phyloP scores from a whole-genome alignment of 1,139 yeast genomes.

The Ogataea hybrid region DNA sequence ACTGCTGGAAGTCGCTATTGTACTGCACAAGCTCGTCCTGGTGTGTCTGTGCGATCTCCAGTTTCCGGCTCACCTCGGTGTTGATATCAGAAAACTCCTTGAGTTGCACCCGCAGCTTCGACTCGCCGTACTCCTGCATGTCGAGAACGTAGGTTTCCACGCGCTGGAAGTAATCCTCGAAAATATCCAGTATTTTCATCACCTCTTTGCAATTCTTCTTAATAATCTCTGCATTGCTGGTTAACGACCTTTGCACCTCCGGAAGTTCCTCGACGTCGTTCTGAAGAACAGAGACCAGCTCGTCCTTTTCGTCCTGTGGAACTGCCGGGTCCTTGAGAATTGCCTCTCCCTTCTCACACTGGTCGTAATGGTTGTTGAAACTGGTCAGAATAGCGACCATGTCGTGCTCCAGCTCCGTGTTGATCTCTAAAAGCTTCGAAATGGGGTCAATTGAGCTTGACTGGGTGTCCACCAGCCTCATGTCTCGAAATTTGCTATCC shows the following conservation, averaged over 20 bases:
- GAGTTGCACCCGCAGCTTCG: constrained; percentile 21
- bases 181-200: constrained; percentile 23
- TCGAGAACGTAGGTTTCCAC: constrained; percentile 25
- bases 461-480: constrained; percentile 12
- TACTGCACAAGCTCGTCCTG: constrained; percentile 31
- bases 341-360: constrained; percentile 48
- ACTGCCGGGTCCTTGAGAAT: constrained; percentile 29
- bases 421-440: constrained; percentile 27
- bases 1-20: constrained; percentile 47
- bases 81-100: constrained; percentile 18
- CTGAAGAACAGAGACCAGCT: constrained; percentile 38
- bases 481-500: constrained; percentile 18
- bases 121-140: constrained; percentile 22
- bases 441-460: constrained; percentile 20
- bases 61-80: constrained; percentile 11
- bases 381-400: constrained; percentile 69
- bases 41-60: constrained; percentile 13
- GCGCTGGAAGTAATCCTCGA: constrained; percentile 29
- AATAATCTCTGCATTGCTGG: constrained; percentile 29
- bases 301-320: constrained; percentile 29
- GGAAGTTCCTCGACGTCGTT: constrained; percentile 40
- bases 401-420: constrained; percentile 60
- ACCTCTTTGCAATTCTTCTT: constrained; percentile 32
- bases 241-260: constrained; percentile 33
- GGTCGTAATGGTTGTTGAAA: constrained; percentile 80